Conservation (phyloP, 805 yeast genomes). For the Saturnispora gosingensis region DNA sequence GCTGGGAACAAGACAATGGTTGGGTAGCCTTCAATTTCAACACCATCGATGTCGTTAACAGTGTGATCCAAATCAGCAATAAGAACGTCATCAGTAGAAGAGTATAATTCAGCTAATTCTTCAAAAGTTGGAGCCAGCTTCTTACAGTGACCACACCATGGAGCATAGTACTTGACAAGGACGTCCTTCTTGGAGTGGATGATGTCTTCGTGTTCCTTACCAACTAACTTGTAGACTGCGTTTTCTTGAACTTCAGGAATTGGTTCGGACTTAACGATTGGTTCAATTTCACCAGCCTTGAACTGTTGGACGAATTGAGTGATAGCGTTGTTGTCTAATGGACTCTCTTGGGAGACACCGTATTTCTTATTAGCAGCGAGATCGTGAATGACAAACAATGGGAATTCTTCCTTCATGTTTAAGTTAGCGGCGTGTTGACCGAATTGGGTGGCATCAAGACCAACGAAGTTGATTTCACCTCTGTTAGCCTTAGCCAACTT, state of each 20-base stretch:
- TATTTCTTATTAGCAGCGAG: conserved; percentile 59
- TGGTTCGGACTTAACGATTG: conserved; percentile 77
- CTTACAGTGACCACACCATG: conserved; percentile 96
- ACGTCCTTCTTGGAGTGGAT: conserved; percentile 59
- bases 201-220: conserved; percentile 67
- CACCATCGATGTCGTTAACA: conserved; percentile 69
- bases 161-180: conserved; percentile 89
- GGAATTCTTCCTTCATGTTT: conserved; percentile 78
- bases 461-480: conserved; percentile 81
- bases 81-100: conserved; percentile 45
- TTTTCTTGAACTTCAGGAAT: conserved; percentile 76
- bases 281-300: conserved; percentile 52
- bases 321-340: conserved; percentile 45
- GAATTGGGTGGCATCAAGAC: conserved; percentile 68
- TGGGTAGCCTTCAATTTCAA: conserved; percentile 84
- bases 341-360: conserved; percentile 55
- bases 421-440: conserved; percentile 84
- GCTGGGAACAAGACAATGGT: conserved; percentile 89
- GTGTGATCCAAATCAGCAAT: conserved; percentile 89
- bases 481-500: conserved; percentile 65
- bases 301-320: conserved; percentile 54
- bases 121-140: conserved; percentile 57
- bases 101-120: conserved; percentile 68
- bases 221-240: conserved; percentile 65
- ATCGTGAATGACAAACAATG: conserved; percentile 85